Conservation (phyloP, 1,284 basidiomycete genomes). For the Ceratobasidium sp. region DNA sequence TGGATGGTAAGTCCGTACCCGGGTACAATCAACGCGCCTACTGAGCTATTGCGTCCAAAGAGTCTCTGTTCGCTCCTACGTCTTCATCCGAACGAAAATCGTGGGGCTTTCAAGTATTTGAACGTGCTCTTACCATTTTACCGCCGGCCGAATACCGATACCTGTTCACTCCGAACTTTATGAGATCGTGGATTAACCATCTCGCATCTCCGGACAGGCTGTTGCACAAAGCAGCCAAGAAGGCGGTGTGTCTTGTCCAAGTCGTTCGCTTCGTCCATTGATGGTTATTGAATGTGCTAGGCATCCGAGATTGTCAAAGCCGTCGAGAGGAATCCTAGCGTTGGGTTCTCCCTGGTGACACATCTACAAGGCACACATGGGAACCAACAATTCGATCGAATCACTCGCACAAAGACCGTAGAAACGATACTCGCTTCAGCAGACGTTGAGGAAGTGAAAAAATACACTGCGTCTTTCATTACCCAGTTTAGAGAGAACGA, state of each 20-base stretch:
- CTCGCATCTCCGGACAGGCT: constrained; percentile 88
- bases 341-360: constrained; percentile 87
- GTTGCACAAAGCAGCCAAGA: constrained; percentile 87
- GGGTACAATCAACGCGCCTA: constrained; percentile 45
- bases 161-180: constrained; percentile 95
- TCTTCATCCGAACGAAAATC: constrained; percentile 92
- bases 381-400: constrained; percentile 87
- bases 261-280: constrained; percentile 22
- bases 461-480: constrained; percentile 81
- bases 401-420: constrained; percentile 94
- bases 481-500: constrained; percentile 66
- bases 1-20: constrained; percentile 77
- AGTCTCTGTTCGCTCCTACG: constrained; percentile 86
- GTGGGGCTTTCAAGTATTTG: constrained; percentile 95
- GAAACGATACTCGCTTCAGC: constrained; percentile 86
- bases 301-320: constrained; percentile 80
- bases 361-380: constrained; percentile 91
- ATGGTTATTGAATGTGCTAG: constrained; percentile 57
- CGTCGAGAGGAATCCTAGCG: constrained; percentile 80
- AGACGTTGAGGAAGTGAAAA: constrained; percentile 79
- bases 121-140: constrained; percentile 80
- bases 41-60: constrained; percentile 59
- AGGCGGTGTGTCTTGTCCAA: constrained; percentile 69
- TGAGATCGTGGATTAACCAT: constrained; percentile 97
- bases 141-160: constrained; percentile 77